Evolutionary conservation across 257 asterid species (phyloP), one percentile per base, ranked within the genome.

Genomic region (Jaltomata sinuosa): DNA sequence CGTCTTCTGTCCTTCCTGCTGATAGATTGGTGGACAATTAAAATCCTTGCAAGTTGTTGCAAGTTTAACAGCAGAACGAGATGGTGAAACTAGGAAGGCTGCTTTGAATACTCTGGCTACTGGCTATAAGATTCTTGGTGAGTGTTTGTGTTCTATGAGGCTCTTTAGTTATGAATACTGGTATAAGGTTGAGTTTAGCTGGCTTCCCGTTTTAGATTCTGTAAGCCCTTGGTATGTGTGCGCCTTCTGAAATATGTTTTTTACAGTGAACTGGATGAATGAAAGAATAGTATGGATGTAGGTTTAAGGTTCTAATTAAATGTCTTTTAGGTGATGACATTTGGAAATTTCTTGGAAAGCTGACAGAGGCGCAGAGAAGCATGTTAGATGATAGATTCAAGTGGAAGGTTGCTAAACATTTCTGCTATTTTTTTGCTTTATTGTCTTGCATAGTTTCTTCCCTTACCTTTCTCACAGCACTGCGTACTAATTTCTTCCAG

Each of bases 1-100:
- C 36, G 61, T 67, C 84, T 65, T 69, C 12, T 15, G 29, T 59
- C 49, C 69, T 87, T 50, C 49, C 65, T 83, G 84, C 72, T 71
- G 71, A 84, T 91, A 96, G 99, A 90, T 96, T 84, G 88, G 91
- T 85, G 98, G 96, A 40, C 99, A 97, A 78, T 86, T 97, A 80
- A 97, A 97, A 87, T 95, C 97, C 84, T 91, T 97, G 97, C 99
- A 97, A 94, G 88, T 93, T 61, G 99, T 97, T 36, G 98, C 99
- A 72, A 94, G 97, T 88, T 92, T 97, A 89, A 95, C 99, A 80
- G 95, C 97, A 74, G 99, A 97, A 85, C 94, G 99, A 86, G 99
- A 97, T 84, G 99, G 99, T 85, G 99, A 97, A 77, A 87, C 94
- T 83, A 89, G 99, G 83, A 97, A 97, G 84, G 97, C 99, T 87